phyloP scores from a whole-genome alignment of 345 rosid genomes.

The Clarkia xantiana region DNA sequence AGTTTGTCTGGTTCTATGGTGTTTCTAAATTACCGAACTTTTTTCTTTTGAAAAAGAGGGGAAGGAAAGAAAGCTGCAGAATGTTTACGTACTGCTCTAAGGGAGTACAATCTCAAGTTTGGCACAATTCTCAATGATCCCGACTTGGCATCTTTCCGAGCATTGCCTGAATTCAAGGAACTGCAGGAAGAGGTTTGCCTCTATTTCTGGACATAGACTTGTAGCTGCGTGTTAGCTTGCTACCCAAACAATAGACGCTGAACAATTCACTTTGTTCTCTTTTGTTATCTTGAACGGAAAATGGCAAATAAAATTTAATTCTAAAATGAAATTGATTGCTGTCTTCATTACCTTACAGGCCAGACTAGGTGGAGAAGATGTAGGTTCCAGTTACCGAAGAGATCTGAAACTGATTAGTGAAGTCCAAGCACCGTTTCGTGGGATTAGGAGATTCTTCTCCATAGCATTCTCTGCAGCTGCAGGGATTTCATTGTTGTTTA shows the following conservation, averaged over 20 bases:
- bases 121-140: slow-evolving; percentile 91
- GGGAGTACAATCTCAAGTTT: slow-evolving; percentile 80
- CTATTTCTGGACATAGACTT: not conserved
- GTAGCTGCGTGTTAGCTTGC: too few relatives aligned
- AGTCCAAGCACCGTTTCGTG: slow-evolving; percentile 97
- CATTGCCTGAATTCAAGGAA: slow-evolving; percentile 86
- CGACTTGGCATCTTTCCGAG: slow-evolving; percentile 86
- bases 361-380: slow-evolving; percentile 86
- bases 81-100: slow-evolving; percentile 65
- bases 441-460: slow-evolving; percentile 69
- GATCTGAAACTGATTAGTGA: slow-evolving; percentile 91
- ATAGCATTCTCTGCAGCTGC: slow-evolving; percentile 81
- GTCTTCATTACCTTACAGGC: slow-evolving; percentile 34
- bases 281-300: too few relatives aligned
- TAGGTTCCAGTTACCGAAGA: slow-evolving; percentile 75
- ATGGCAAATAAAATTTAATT: too few relatives aligned
- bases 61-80: slow-evolving; percentile 81
- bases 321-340: too few relatives aligned
- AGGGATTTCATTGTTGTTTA: slow-evolving; percentile 73
- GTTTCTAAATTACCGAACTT: not conserved
- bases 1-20: not conserved
- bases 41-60: slow-evolving; percentile 35
- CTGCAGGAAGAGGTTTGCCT: slow-evolving; percentile 75
- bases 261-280: too few relatives aligned
- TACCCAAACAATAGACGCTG: too few relatives aligned